Evolutionary conservation across 345 rosid genomes (phyloP).

Genomic region (Corymbia maculata): DNA sequence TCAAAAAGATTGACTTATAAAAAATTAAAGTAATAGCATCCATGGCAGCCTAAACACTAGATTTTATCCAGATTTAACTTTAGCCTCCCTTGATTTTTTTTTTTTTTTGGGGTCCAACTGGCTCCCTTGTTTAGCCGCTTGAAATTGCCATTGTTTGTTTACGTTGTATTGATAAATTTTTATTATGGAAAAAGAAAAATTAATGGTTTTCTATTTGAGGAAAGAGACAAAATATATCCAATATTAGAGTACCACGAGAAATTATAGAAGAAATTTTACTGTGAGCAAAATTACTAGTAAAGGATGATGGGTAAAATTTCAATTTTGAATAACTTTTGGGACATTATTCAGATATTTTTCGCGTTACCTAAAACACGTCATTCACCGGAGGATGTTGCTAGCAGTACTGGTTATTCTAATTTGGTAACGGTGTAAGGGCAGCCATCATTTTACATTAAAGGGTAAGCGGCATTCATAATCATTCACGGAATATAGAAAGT

Average conservation of each 20-base stretch:
- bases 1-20: background rate
- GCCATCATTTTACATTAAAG: background rate
- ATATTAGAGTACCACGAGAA: background rate
- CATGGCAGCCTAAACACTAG: background rate
- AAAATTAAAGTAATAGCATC: background rate
- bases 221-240: background rate
- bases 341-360: no score
- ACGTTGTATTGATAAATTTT: accelerated
- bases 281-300: background rate
- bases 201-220: accelerated
- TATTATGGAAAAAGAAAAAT: background rate
- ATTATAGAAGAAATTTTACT: background rate
- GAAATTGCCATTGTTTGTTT: background rate
- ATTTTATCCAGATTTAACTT: background rate
- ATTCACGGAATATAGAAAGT: no score
- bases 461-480: background rate
- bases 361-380: background rate
- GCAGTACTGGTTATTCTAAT: no score
- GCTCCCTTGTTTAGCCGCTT: background rate
- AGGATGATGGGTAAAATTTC: background rate
- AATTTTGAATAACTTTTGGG: background rate
- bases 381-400: no score
- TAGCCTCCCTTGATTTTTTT: accelerated
- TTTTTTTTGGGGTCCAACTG: no score
- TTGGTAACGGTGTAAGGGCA: background rate